Conservation (phyloP, 176 grass and related monocot genomes). For the Oryza australiensis region DNA sequence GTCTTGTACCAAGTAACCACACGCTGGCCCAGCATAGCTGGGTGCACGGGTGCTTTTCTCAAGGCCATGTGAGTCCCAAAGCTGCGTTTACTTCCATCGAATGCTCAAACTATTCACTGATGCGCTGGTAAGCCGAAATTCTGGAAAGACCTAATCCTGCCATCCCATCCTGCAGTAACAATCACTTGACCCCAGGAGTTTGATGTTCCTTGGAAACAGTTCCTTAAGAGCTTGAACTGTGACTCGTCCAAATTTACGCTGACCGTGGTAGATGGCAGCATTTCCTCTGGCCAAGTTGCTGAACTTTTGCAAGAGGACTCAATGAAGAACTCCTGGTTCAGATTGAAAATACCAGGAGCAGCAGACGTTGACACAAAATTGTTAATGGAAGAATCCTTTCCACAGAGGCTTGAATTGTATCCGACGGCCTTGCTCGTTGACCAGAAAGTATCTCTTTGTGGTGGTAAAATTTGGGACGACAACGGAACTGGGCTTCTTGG, state of each 20-base stretch:
- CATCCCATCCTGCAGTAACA: slow-evolving; percentile 84
- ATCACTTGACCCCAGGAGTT: slow-evolving; percentile 91
- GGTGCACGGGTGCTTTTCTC: slow-evolving; percentile 35
- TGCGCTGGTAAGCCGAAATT: slow-evolving; percentile 76
- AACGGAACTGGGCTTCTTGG: slow-evolving; percentile 33
- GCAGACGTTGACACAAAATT: slow-evolving; percentile 31
- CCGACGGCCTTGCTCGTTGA: slow-evolving; percentile 15
- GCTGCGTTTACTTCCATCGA: slow-evolving; percentile 31
- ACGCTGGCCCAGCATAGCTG: slow-evolving; percentile 49
- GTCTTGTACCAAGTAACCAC: slow-evolving; percentile 69
- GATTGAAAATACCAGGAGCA: slow-evolving; percentile 61
- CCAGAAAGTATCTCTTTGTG: slow-evolving; percentile 27
- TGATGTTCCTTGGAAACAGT: slow-evolving; percentile 53
- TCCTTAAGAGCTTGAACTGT: slow-evolving; percentile 66
- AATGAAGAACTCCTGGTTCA: slow-evolving; percentile 57
- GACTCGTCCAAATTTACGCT: slow-evolving; percentile 47
- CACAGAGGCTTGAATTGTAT: slow-evolving; percentile 10
- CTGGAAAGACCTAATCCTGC: slow-evolving; percentile 73
- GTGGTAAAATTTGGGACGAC: slow-evolving; percentile 35
- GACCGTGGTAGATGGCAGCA: slow-evolving; percentile 51
- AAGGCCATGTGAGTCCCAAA: slow-evolving; percentile 52
- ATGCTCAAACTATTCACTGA: slow-evolving; percentile 43
- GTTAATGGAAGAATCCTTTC: slow-evolving; percentile 31
- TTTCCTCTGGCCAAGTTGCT: slow-evolving; percentile 95
- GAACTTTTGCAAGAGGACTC: slow-evolving; percentile 54